A percentile compares a stretch with the other conserved stretches of the same genome.
Conservation (phyloP, 169 alveolate genomes). For the Perkinsus olseni region DNA sequence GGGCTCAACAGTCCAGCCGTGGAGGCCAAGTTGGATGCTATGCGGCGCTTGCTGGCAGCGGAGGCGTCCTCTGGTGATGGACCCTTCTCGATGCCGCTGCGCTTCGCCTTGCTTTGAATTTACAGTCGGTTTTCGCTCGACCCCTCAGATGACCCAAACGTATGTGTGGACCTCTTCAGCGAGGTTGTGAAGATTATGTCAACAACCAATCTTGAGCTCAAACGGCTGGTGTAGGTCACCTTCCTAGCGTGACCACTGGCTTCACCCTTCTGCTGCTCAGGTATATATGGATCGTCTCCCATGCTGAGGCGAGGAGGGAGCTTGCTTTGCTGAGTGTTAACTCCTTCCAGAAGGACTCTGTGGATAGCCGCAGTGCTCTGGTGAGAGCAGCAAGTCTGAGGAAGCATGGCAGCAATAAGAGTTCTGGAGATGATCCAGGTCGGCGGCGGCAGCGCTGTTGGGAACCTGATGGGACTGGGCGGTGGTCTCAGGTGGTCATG, state of each 20-base stretch:
- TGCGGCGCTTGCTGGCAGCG: not conserved
- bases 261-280: too few species aligned
- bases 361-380: not conserved
- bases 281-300: not conserved
- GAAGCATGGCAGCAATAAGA: not conserved
- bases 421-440: not conserved
- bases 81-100: not conserved
- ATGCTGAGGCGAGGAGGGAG: not conserved
- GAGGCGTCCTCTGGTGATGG: not conserved
- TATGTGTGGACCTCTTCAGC: not conserved
- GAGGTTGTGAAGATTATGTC: not conserved
- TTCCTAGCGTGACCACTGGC: not conserved
- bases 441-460: not conserved
- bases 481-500: not conserved
- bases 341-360: not conserved
- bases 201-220: not conserved
- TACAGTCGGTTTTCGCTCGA: too few species aligned
- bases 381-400: not conserved
- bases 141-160: not conserved
- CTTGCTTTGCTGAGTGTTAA: not conserved
- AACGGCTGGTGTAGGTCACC: not conserved
- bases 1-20: not conserved
- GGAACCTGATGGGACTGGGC: not conserved
- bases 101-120: not conserved
- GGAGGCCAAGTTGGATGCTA: not conserved